Percentiles rank a stretch among this genome's conserved stretches.
Conservation (phyloP, 2,329 filamentous ascomycete genomes). For the Chrysosporium keratinophilum region DNA sequence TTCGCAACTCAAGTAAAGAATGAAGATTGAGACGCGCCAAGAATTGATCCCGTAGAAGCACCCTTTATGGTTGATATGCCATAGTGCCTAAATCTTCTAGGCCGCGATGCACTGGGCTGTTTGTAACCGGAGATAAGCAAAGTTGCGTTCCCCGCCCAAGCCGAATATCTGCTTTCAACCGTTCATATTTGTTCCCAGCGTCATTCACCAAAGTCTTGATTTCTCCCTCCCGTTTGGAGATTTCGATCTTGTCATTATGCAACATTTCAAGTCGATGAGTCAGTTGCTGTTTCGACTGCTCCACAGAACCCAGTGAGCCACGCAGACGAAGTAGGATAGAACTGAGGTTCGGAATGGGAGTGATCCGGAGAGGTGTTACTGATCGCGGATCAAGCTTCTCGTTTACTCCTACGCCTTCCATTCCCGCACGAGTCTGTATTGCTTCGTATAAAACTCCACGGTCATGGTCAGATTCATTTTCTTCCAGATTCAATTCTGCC, state of each 20-base stretch:
- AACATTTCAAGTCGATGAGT: conserved; percentile 55
- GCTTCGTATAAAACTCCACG: conserved; percentile 72
- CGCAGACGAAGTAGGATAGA: conserved; percentile 57
- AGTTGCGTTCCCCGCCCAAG: too few relatives aligned
- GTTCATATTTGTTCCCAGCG: conserved; percentile 60
- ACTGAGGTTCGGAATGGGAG: conserved; percentile 63
- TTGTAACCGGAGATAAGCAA: too few relatives aligned
- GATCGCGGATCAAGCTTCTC: conserved; percentile 29
- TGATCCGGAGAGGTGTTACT: conserved; percentile 61
- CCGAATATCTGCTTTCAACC: too few relatives aligned
- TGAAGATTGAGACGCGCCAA: too few relatives aligned
- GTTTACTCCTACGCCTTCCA: conserved; percentile 53
- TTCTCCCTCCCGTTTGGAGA: conserved; percentile 61
- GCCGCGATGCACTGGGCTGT: too few relatives aligned
- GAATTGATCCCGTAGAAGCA: too few relatives aligned
- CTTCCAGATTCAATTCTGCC: conserved; percentile 58
- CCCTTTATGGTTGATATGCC: too few relatives aligned
- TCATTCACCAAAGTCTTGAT: conserved; percentile 73
- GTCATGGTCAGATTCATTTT: conserved; percentile 54
- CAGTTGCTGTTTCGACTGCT: conserved; percentile 51
- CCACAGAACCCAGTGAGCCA: conserved; percentile 52
- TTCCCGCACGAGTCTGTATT: conserved; percentile 75
- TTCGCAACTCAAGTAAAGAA: too few relatives aligned
- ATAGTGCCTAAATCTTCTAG: too few relatives aligned
- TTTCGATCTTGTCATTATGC: conserved; percentile 56